Percentiles rank a stretch among this genome's conserved stretches.
phyloP scores from a whole-genome alignment of 1,284 basidiomycete genomes.

The Malassezia nana region DNA sequence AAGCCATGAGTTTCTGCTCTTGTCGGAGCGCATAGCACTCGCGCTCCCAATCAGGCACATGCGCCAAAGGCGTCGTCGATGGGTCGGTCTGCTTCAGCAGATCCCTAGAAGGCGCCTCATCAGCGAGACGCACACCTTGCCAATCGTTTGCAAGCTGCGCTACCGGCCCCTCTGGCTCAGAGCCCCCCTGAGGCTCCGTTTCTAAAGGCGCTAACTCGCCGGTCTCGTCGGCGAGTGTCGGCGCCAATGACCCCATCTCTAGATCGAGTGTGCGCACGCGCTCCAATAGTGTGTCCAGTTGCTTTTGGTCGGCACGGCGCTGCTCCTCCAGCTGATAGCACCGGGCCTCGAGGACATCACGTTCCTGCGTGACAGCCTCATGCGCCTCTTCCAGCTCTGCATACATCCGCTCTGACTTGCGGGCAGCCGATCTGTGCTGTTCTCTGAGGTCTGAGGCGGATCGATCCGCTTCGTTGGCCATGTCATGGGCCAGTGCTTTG shows the following conservation, averaged over 20 bases:
- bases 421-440: neutral
- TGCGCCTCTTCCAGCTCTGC: neutral
- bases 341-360: neutral
- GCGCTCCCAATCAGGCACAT: slow-evolving; percentile 1
- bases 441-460: neutral
- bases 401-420: neutral
- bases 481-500: neutral
- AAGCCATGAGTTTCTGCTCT: slow-evolving; percentile 14
- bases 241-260: neutral
- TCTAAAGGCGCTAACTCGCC: neutral
- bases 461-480: neutral
- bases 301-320: neutral
- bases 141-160: neutral
- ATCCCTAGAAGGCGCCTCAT: too few species aligned
- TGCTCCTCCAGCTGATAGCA: neutral
- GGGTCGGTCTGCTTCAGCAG: too few species aligned
- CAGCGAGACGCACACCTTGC: neutral
- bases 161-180: too few species aligned
- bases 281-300: neutral
- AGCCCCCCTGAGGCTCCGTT: too few species aligned
- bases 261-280: neutral
- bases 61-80: too few species aligned
- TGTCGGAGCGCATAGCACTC: slow-evolving; percentile 13
- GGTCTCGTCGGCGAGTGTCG: neutral
- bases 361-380: neutral